These are phyloP conservation scores for Globisporangium cylindrosporum DNA, from an alignment of 352 stramenopile species.

Conservation along the genomic window DNA sequence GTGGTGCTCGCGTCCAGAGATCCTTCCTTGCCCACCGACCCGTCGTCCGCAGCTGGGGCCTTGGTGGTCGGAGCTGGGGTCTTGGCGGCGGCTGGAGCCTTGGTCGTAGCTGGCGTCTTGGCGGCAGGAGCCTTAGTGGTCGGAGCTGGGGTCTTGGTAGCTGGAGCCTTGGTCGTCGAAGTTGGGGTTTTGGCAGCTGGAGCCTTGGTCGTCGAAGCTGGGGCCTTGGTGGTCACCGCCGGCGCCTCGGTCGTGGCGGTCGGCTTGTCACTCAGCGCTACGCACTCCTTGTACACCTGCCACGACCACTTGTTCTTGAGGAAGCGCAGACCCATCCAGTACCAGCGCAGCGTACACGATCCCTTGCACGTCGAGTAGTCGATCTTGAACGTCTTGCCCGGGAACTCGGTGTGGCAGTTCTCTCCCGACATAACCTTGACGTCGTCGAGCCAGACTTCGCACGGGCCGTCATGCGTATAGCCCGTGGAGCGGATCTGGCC, in stretches of 20 bases:
- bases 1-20: conserved; percentile 6
- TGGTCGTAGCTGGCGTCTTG: not conserved
- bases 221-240: not conserved
- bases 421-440: conserved; percentile 27
- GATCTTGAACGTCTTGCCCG: conserved; percentile 30
- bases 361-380: conserved; percentile 36
- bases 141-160: not conserved
- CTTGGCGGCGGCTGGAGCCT: conserved; percentile 2
- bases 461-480: conserved; percentile 48
- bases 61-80: conserved; percentile 1
- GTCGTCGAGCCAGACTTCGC: conserved; percentile 42
- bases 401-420: conserved; percentile 32
- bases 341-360: conserved; percentile 35
- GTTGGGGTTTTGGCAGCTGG: not conserved
- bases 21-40: conserved; percentile 7
- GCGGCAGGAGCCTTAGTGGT: not conserved
- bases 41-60: not conserved
- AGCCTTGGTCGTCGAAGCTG: conserved; percentile 1
- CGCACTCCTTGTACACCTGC: conserved; percentile 57
- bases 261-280: conserved; percentile 15
- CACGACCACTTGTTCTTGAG: conserved; percentile 52
- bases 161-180: not conserved
- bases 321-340: conserved; percentile 34
- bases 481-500: conserved; percentile 30
- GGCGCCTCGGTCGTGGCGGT: conserved; percentile 3